These are phyloP conservation scores for Xerocomus cyaneibrunnescens DNA, from an alignment of 1,284 basidiomycete genomes.

Conservation along the genomic window DNA sequence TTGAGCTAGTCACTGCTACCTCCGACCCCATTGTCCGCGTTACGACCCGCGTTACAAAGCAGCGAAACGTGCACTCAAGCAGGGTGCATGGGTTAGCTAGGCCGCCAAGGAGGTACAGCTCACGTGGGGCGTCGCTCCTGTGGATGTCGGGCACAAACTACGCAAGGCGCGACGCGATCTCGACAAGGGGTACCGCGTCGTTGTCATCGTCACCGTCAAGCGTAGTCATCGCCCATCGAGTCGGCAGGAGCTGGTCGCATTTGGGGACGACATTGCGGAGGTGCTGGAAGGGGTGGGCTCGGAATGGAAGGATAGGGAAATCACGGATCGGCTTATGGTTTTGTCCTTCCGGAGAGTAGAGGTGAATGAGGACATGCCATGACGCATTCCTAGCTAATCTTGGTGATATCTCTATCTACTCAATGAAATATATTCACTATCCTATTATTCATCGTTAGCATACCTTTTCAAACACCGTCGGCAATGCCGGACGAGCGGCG, in stretches of 20 bases:
- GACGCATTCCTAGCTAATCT: no score
- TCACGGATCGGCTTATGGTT: conserved; percentile 38
- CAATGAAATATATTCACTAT: conserved; percentile 8
- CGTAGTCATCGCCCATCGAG: conserved; percentile 37
- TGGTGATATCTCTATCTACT: conserved; percentile 1
- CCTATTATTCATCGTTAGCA: conserved; percentile 26
- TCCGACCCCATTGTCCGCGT: conserved; percentile 57
- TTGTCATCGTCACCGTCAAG: conserved; percentile 57
- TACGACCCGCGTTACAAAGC: conserved; percentile 41
- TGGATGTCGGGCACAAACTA: conserved; percentile 69
- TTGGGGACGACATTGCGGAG: conserved; percentile 42
- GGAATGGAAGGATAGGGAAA: conserved; percentile 51
- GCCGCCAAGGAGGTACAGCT: conserved; percentile 72
- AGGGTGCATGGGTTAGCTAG: conserved; percentile 35
- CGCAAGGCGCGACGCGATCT: conserved; percentile 58
- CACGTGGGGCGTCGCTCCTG: conserved; percentile 61
- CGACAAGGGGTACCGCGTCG: conserved; percentile 57
- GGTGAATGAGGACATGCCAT: conserved; percentile 2
- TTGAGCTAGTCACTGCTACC: conserved; percentile 49
- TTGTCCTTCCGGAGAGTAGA: conserved; percentile 42
- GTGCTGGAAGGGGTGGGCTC: conserved; percentile 45
- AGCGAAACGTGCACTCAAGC: conserved; percentile 36
- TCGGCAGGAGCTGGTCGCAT: conserved; percentile 39
- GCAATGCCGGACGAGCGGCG: no score
- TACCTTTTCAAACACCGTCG: conserved; percentile 25